phyloP scores from a whole-genome alignment of 352 stramenopile species.

The Phytophthora cajani region DNA sequence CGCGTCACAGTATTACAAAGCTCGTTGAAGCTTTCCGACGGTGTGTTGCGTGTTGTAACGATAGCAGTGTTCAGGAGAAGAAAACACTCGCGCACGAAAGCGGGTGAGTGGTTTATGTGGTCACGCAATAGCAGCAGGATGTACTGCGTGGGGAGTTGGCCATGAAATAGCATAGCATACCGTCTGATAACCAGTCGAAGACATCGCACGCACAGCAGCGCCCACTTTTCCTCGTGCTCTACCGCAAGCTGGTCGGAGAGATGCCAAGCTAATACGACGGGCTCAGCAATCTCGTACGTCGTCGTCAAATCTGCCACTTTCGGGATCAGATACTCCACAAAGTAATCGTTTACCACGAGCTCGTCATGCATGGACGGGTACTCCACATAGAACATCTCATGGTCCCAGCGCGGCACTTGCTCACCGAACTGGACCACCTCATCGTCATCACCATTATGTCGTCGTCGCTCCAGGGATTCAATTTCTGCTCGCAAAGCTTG shows the following conservation, averaged over 20 bases:
- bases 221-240: slow-evolving; percentile 66
- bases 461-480: slow-evolving; percentile 42
- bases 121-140: slow-evolving; percentile 54
- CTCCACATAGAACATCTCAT: slow-evolving; percentile 84
- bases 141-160: slow-evolving; percentile 66
- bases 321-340: slow-evolving; percentile 79
- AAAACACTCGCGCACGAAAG: slow-evolving; percentile 80
- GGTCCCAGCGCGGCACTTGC: slow-evolving; percentile 61
- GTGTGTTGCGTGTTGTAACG: slow-evolving; percentile 65
- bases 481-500: slow-evolving; percentile 67
- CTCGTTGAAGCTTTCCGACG: slow-evolving; percentile 70
- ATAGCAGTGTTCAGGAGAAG: slow-evolving; percentile 79
- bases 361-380: slow-evolving; percentile 79
- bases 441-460: slow-evolving; percentile 18
- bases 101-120: slow-evolving; percentile 63
- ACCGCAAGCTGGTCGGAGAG: slow-evolving; percentile 74
- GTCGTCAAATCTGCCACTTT: slow-evolving; percentile 67
- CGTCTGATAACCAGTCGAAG: slow-evolving; percentile 74
- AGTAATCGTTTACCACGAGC: slow-evolving; percentile 83
- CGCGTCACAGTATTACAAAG: slow-evolving; percentile 54
- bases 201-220: slow-evolving; percentile 67
- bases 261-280: slow-evolving; percentile 82
- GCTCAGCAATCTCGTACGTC: slow-evolving; percentile 75
- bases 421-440: slow-evolving; percentile 20
- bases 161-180: slow-evolving; percentile 84